Evolutionary conservation across 2,329 filamentous ascomycete species (phyloP).

Genomic region (Trematosphaeria pertusa): DNA sequence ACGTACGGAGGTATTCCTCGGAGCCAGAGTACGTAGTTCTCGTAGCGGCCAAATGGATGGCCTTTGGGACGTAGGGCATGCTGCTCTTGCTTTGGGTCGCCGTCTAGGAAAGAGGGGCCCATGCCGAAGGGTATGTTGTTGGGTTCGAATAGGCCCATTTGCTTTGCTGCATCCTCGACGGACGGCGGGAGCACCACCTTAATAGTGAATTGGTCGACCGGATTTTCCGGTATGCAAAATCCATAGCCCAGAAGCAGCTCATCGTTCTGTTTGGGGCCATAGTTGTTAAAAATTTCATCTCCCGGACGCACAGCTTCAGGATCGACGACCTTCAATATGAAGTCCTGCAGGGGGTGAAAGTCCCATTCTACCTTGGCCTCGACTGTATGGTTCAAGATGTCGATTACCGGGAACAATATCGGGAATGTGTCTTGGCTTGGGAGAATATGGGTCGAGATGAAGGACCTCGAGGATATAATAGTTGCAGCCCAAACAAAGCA

Average conservation of each 20-base stretch:
- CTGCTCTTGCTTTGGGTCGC: conserved; percentile 35
- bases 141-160: conserved; percentile 21
- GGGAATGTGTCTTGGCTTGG: conserved; percentile 38
- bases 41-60: conserved; percentile 44
- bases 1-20: conserved; percentile 44
- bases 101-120: conserved; percentile 25
- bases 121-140: conserved; percentile 36
- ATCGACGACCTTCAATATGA: conserved; percentile 49
- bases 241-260: conserved; percentile 62
- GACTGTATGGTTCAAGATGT: conserved; percentile 57
- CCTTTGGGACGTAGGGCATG: conserved; percentile 40
- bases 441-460: conserved; percentile 51
- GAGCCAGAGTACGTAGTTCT: conserved; percentile 35
- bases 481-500: conserved; percentile 60
- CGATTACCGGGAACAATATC: conserved; percentile 59
- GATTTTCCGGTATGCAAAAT: conserved; percentile 57
- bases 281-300: conserved; percentile 60
- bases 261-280: conserved; percentile 60
- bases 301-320: conserved; percentile 43
- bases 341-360: conserved; percentile 36
- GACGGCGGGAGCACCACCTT: conserved; percentile 50
- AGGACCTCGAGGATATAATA: conserved; percentile 59
- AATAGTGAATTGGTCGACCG: conserved; percentile 54
- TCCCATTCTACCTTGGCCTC: conserved; percentile 58
- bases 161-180: conserved; percentile 26